Percentiles rank a stretch among this genome's conserved stretches.
Conservation (phyloP, 164 flowering plant species). For the Taxillus chinensis region DNA sequence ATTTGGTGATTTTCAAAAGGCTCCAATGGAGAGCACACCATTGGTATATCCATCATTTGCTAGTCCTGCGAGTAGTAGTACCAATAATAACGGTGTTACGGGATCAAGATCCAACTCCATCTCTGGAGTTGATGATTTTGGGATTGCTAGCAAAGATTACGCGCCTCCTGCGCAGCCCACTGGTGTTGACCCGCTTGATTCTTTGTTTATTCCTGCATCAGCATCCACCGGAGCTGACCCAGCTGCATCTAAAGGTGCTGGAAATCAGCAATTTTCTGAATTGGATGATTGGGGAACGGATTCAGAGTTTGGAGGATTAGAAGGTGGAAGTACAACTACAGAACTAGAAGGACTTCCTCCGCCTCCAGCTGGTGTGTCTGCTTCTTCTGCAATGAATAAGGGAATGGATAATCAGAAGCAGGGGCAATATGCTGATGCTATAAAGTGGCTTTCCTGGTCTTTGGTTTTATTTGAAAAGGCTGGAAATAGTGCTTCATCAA, state of each 20-base stretch:
- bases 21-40: constrained; percentile 10
- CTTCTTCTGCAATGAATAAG: constrained; percentile 65
- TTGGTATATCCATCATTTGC: constrained; percentile 16
- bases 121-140: constrained; percentile 34
- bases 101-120: constrained; percentile 17
- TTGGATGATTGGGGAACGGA: constrained; percentile 75
- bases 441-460: constrained; percentile 98
- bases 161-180: constrained; percentile 23
- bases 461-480: constrained; percentile 63
- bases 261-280: constrained; percentile 32
- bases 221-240: constrained; percentile 26
- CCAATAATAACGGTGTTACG: constrained; percentile 11
- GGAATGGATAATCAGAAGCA: constrained; percentile 85
- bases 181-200: constrained; percentile 50
- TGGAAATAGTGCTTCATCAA: constrained; percentile 36
- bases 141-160: constrained; percentile 19
- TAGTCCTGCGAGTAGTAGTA: constrained; percentile 10
- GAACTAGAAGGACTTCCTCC: constrained; percentile 96
- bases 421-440: constrained; percentile 97
- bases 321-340: constrained; percentile 46
- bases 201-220: constrained; percentile 45
- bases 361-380: constrained; percentile 78
- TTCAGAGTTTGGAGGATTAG: constrained; percentile 43
- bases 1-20: constrained; percentile 31
- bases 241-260: constrained; percentile 20